Conservation (phyloP, 495 filamentous ascomycete genomes). For the Talaromyces liani region DNA sequence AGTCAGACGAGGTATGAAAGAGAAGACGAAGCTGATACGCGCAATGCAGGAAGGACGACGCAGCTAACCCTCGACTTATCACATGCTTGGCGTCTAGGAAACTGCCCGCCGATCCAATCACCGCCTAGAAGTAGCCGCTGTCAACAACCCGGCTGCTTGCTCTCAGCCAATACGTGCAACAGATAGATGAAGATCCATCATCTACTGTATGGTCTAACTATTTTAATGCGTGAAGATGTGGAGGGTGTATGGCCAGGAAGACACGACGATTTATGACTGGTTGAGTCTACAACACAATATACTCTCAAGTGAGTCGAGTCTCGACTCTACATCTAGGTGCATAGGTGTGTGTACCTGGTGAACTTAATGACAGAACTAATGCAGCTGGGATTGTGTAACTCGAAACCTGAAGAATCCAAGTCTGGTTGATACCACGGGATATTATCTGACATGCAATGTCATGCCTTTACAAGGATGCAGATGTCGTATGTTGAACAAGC, state of each 20-base stretch:
- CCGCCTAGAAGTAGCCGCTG: neutral
- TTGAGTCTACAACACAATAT: neutral
- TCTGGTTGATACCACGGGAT: neutral
- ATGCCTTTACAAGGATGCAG: neutral
- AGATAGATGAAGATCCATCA: neutral
- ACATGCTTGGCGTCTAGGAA: neutral
- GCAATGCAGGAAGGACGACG: neutral
- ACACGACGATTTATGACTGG: neutral
- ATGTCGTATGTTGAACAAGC: neutral
- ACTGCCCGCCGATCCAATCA: neutral
- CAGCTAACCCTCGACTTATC: slow-evolving; percentile 4
- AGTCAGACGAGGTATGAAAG: neutral
- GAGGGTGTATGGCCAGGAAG: neutral
- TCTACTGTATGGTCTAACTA: no score
- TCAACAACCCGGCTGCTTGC: neutral
- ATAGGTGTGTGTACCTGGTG: neutral
- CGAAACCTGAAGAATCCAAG: neutral
- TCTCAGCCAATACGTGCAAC: slow-evolving; percentile 1
- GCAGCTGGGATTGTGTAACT: neutral
- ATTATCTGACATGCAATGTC: neutral
- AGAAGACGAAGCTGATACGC: neutral
- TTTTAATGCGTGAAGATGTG: no score
- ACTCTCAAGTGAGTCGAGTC: no score
- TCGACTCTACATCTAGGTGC: neutral
- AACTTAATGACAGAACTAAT: neutral